Conservation (phyloP, 768 basidiomycete genomes). For the Ramaria sp. region DNA sequence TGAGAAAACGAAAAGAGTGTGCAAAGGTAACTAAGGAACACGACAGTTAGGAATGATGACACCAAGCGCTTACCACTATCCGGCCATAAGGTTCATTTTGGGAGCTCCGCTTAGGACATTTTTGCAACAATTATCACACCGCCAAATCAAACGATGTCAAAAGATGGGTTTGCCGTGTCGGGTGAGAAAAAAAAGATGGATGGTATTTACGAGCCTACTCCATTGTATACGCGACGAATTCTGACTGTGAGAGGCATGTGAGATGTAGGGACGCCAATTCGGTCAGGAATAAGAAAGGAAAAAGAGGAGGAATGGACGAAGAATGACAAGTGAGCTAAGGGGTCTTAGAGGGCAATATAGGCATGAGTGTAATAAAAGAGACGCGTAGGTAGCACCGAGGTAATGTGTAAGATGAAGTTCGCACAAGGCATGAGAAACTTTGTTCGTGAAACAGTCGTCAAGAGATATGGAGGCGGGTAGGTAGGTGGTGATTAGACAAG, state of each 20-base stretch:
- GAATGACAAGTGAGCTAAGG: neutral
- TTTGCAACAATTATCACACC: too few relatives aligned
- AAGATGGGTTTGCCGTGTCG: neutral
- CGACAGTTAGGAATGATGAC: too few relatives aligned
- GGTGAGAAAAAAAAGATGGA: neutral
- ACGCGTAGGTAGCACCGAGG: neutral
- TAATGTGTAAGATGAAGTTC: slow-evolving; percentile 3
- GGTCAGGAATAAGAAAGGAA: neutral
- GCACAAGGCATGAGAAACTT: neutral
- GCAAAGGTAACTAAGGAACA: neutral
- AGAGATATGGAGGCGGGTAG: neutral
- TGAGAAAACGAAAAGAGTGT: neutral
- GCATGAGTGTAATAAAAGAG: neutral
- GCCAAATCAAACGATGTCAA: too few relatives aligned
- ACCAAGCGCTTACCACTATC: too few relatives aligned
- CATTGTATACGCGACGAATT: neutral
- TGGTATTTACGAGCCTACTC: neutral
- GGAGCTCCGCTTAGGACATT: too few relatives aligned
- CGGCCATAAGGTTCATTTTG: too few relatives aligned
- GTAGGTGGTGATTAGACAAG: neutral
- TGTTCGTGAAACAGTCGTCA: slow-evolving; percentile 4
- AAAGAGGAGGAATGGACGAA: neutral
- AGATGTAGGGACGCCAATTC: neutral
- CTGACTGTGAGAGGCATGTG: neutral
- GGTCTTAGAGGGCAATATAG: neutral